Conservation (phyloP, 257 asterid species). For the Solanum stenotomum region DNA sequence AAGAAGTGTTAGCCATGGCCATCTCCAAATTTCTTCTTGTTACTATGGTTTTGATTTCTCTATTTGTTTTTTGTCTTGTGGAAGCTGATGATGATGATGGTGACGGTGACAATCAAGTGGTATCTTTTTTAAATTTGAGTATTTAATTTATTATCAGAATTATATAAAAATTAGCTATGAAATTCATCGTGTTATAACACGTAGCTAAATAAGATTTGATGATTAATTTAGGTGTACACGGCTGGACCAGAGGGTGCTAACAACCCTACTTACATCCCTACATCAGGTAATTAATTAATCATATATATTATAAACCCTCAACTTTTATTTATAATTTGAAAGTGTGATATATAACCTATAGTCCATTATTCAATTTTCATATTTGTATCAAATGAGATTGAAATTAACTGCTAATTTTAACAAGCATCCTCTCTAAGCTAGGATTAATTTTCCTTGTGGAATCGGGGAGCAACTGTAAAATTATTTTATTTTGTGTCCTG, state of each 20-base stretch:
- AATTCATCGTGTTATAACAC: background rate
- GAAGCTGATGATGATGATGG: background rate
- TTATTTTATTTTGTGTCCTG: background rate
- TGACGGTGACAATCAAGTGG: background rate
- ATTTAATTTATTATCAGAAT: background rate
- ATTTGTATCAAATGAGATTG: background rate
- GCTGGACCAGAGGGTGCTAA: background rate
- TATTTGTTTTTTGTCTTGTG: background rate
- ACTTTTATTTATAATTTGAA: background rate
- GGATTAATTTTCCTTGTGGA: background rate
- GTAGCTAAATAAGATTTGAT: background rate
- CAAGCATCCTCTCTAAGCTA: background rate
- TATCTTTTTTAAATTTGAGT: background rate
- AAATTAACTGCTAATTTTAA: background rate
- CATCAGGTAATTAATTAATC: background rate
- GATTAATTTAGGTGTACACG: background rate
- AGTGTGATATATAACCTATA: background rate
- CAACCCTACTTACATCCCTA: background rate
- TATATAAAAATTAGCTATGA: background rate
- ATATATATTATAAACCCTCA: background rate
- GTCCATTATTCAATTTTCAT: background rate
- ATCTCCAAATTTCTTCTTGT: background rate
- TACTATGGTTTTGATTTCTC: background rate
- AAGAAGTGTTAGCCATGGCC: background rate
- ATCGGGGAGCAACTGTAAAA: fast-evolving